Evolutionary conservation across 1,284 basidiomycete genomes (phyloP), one percentile per base, ranked within the genome.

Genomic region (Puccinia coronata): DNA sequence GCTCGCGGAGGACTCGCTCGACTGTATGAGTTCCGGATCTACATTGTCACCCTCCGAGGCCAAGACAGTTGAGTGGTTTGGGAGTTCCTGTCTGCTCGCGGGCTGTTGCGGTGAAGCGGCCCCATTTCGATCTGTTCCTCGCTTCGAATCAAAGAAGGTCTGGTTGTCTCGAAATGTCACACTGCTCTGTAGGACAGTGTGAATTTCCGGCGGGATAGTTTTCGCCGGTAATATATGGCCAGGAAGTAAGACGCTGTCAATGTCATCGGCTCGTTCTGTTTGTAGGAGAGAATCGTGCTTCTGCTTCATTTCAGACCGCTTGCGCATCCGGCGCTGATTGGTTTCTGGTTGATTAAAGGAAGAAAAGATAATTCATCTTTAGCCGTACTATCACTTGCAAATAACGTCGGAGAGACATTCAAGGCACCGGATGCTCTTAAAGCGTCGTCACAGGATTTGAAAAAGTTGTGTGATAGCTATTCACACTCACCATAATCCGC

Each of bases 101-200:
- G 28, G n/a, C 8, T 59, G 57, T 25, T 34, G 28, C 28, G 28
- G 28, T 11, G 57, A 34, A 59, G 12, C 28, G 28, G 34, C 4
- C 18, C 28, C 9, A 2, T 25, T 59, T 59, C 18, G 57, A n/a
- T 59, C 28, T 16, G 4, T n/a, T 25, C 25, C 55, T 28, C n/a
- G n/a, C 55, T 59, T 59, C 16, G 57, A 11, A 59, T 41, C 63
- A 47, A 67, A 67, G 41, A 67, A 67, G n/a, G 63, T 41, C 41
- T 67, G 39, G 63, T 67, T 28, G 8, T 3, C 39, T 16, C 63
- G 63, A 5, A 67, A 67, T 28, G 63, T n/a, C 31, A 67, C 36
- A 25, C n/a, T 67, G 39, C 63, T 23, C 34, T 41, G 63, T 25
- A 67, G 63, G n/a, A 41, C 63, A 41, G 63, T n/a, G 36, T 41